phyloP scores from a whole-genome alignment of 139 green algal genomes.

The Chlamydomonas incerta region DNA sequence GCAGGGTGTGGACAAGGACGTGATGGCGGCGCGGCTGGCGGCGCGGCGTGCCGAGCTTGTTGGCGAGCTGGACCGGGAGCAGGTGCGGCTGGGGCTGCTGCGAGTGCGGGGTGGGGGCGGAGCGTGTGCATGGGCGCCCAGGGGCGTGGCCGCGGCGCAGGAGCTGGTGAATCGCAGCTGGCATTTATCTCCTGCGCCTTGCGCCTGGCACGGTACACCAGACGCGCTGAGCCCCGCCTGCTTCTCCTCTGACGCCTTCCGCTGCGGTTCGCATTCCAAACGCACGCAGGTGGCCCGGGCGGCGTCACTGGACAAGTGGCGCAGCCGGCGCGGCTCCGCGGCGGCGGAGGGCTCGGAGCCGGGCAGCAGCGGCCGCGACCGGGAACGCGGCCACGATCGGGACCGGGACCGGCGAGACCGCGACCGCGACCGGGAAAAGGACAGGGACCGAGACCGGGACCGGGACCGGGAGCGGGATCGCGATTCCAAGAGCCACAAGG shows the following conservation, averaged over 20 bases:
- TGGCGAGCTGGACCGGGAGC: constrained; percentile 56
- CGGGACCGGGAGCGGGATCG: constrained; percentile 18
- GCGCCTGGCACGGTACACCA: no score
- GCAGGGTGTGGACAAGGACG: constrained; percentile 1
- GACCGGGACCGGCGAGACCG: constrained; percentile 27
- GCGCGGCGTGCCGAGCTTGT: constrained; percentile 63
- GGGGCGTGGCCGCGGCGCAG: no score
- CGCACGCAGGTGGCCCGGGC: constrained; percentile 19
- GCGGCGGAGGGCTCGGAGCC: constrained; percentile 16
- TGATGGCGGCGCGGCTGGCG: constrained; percentile 54
- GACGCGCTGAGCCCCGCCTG: background rate
- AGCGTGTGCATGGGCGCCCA: background rate
- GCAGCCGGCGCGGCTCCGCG: background rate
- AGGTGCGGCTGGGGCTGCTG: background rate
- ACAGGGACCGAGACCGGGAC: constrained; percentile 29
- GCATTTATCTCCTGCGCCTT: no score
- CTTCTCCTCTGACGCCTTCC: background rate
- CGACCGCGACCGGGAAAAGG: constrained; percentile 19
- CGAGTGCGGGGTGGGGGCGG: background rate
- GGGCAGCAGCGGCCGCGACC: constrained; percentile 24
- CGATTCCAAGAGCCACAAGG: background rate
- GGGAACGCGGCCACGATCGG: background rate
- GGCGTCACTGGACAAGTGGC: constrained; percentile 23
- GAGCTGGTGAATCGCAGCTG: no score
- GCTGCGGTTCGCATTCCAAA: no score